Evolutionary conservation across 164 flowering plant species (phyloP), one percentile per base, ranked within the genome.

Genomic region (Echeveria elegans): DNA sequence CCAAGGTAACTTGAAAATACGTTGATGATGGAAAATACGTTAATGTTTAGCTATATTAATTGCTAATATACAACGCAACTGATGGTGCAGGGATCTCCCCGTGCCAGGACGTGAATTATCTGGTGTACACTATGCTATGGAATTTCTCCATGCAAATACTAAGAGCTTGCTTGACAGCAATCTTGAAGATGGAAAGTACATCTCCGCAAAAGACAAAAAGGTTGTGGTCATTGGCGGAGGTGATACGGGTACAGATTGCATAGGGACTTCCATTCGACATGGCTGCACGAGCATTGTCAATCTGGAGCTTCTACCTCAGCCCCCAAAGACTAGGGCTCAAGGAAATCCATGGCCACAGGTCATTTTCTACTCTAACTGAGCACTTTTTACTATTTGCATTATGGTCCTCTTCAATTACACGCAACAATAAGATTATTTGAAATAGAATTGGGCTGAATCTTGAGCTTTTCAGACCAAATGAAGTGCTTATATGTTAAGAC

Each of bases 331-430:
- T 38, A 79, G 99, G 67, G 94, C 99, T 65, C 83, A 92, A 4
- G 96, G 92, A 68, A 95, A 95, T 77, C 99, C 99, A 58, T 95
- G 99, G 99, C 99, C 99, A 52, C 99, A 94, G 96, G 99, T 91
- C 65, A 14, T 68, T 18, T 8, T 36, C 30, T 28, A 26, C 61
- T 28, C 5, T 28, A 19, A 56, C 31, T 12, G 0, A 28, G 1
- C 19, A 56, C 32, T 28, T 12, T n/a, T 56, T 29, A 26, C 28
- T 56, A 24, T 14, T 28, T 56, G 61, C 19, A 56, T 56, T 28
- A 56, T 28, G 32, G 2, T n/a, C 32, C 15, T 26, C 32, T 28
- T 28, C 32, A 28, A 29, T 5, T 11, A 4, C 6, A 28, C 15
- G 2, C 14, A 10, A 26, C 56, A 50, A 21, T 50, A 26, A 19